A percentile compares a stretch with the other conserved stretches of the same genome.
These are phyloP conservation scores for Marsdenia floribunda DNA, from an alignment of 257 asterid species.

Conservation along the genomic window DNA sequence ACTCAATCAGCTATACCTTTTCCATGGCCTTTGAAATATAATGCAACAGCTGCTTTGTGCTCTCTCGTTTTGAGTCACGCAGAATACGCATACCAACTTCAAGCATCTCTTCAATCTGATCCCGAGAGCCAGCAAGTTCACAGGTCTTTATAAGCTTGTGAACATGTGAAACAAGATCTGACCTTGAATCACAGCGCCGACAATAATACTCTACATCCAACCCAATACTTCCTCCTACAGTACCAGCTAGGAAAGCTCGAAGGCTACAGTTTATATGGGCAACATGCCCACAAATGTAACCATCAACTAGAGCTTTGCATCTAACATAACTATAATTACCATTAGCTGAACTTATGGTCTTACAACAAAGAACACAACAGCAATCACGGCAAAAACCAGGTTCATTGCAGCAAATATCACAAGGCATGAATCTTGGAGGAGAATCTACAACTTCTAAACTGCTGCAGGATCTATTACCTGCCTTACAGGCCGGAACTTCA, in stretches of 20 bases:
- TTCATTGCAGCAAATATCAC: slow-evolving; percentile 76
- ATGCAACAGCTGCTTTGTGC: slow-evolving; percentile 43
- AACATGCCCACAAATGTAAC: slow-evolving; percentile 61
- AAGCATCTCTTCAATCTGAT: slow-evolving; percentile 48
- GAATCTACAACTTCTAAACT: slow-evolving; percentile 41
- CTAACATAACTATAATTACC: slow-evolving; percentile 44
- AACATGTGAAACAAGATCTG: slow-evolving; percentile 61
- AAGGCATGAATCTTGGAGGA: slow-evolving; percentile 40
- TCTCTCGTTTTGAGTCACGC: slow-evolving; percentile 45
- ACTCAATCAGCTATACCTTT: slow-evolving; percentile 47
- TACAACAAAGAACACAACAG: slow-evolving; percentile 76
- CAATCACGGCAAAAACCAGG: slow-evolving; percentile 78
- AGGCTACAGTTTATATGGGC: slow-evolving; percentile 74
- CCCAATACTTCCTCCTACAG: slow-evolving; percentile 72
- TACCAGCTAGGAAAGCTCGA: slow-evolving; percentile 81
- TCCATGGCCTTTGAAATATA: slow-evolving; percentile 47
- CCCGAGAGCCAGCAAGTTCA: slow-evolving; percentile 41
- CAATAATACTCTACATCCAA: slow-evolving; percentile 84
- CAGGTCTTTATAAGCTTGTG: slow-evolving; percentile 42
- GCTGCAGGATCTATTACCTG: slow-evolving; percentile 56
- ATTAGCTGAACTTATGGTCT: slow-evolving; percentile 29
- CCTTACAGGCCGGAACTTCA: slow-evolving; percentile 41
- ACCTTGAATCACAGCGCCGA: slow-evolving; percentile 77
- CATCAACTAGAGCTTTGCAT: slow-evolving; percentile 56
- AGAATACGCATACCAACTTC: slow-evolving; percentile 44